Evolutionary conservation across 1,284 basidiomycete species (phyloP).

Genomic region (Microstroma glucosiphilum): DNA sequence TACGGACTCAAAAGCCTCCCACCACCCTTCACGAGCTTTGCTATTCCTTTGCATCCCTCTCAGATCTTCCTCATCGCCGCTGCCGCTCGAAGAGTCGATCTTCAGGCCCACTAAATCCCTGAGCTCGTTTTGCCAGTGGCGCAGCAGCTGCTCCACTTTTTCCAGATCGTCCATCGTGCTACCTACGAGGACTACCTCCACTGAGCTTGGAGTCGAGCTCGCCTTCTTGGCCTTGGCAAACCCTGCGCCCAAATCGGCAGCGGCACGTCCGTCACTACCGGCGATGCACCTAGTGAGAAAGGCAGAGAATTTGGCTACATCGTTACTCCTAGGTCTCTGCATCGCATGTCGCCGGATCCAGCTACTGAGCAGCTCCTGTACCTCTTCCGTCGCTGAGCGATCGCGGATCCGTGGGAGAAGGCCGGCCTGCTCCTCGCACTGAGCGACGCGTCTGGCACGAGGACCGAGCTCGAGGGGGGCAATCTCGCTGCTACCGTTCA

Average conservation of each 20-base stretch:
- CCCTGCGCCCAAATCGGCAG: too few species aligned
- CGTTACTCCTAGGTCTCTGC: background rate
- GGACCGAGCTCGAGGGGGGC: too few species aligned
- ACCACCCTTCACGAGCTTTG: slow-evolving; percentile 3
- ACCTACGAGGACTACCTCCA: background rate
- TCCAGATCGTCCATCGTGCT: background rate
- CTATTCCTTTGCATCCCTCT: background rate
- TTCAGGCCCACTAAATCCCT: background rate
- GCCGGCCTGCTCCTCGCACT: background rate
- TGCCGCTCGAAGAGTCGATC: background rate
- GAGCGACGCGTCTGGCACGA: background rate
- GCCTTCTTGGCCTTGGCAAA: too few species aligned
- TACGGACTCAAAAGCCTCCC: background rate
- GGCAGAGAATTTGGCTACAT: background rate
- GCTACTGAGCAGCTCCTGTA: background rate
- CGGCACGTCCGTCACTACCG: background rate
- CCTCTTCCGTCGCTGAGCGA: background rate
- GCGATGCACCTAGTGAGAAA: background rate
- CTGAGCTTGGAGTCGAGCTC: background rate
- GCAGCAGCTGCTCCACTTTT: slow-evolving; percentile 1
- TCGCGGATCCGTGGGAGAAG: background rate
- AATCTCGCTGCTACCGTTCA: background rate
- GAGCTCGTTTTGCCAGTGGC: background rate
- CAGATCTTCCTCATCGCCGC: background rate
- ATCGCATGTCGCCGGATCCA: background rate